Conservation (phyloP, 2,329 filamentous ascomycete species). For the Nemania bipapillata region DNA sequence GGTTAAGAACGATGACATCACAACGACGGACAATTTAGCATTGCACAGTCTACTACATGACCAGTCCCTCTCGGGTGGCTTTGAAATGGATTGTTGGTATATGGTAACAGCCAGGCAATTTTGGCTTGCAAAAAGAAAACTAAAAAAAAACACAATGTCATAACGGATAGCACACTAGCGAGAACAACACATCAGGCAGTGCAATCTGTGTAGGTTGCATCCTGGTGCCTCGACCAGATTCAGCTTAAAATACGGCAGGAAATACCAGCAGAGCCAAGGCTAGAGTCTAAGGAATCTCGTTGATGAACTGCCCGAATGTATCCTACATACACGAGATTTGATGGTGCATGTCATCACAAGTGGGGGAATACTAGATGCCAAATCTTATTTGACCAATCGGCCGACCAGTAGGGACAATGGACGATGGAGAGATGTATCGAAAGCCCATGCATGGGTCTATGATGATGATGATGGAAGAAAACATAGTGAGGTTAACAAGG, state of each 20-base stretch:
- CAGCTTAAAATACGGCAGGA: neutral
- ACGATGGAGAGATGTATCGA: conserved; percentile 12
- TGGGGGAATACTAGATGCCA: conserved; percentile 6
- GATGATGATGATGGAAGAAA: conserved; percentile 35
- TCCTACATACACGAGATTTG: conserved; percentile 12
- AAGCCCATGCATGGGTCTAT: conserved; percentile 16
- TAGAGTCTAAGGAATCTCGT: neutral
- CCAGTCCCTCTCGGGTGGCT: no score
- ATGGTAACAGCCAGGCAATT: neutral
- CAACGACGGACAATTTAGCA: neutral
- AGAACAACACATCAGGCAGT: neutral
- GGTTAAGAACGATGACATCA: neutral
- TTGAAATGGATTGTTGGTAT: no score
- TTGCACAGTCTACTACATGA: neutral
- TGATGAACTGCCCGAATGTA: conserved; percentile 7
- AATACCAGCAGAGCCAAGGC: conserved; percentile 3
- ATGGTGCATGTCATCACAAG: conserved; percentile 11
- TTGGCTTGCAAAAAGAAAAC: no score
- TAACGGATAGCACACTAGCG: conserved; percentile 7
- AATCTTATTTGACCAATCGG: conserved; percentile 7
- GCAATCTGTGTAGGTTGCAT: conserved; percentile 7
- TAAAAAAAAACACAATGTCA: conserved; percentile 1
- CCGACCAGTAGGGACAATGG: conserved; percentile 8
- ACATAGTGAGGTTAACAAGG: conserved; percentile 29
- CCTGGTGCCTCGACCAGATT: neutral